Conservation (phyloP, 768 basidiomycete species). For the Trametes coccinea region DNA sequence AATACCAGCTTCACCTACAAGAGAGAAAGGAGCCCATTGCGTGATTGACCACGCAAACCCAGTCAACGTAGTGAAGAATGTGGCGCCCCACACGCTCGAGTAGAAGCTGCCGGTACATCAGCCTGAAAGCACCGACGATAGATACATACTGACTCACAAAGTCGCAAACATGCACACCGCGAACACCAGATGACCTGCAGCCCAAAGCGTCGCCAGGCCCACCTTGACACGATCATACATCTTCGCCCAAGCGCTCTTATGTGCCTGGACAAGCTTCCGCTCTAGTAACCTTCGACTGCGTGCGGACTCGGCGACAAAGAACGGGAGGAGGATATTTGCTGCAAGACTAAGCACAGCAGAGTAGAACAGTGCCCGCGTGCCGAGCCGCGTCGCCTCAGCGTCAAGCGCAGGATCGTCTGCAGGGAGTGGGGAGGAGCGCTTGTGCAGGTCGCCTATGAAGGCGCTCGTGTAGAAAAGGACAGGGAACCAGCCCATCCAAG, state of each 20-base stretch:
- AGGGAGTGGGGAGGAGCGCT: constrained; percentile 40
- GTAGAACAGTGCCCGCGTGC: constrained; percentile 80
- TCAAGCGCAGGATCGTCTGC: constrained; percentile 38
- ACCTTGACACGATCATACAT: constrained; percentile 48
- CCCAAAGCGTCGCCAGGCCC: constrained; percentile 75
- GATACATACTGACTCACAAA: constrained; percentile 54
- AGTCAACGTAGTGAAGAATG: constrained; percentile 70
- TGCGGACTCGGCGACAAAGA: constrained; percentile 45
- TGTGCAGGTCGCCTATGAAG: constrained; percentile 88
- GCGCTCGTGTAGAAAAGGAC: constrained; percentile 85
- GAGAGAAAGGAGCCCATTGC: constrained; percentile 90
- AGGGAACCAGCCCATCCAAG: constrained; percentile 93
- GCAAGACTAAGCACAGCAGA: constrained; percentile 69
- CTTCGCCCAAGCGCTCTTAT: constrained; percentile 22
- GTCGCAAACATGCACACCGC: constrained; percentile 78
- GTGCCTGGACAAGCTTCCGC: constrained; percentile 13
- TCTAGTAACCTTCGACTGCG: constrained; percentile 22
- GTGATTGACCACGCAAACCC: constrained; percentile 94
- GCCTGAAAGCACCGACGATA: too few relatives aligned
- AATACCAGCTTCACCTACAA: constrained; percentile 51
- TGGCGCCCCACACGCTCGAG: constrained; percentile 67
- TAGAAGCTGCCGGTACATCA: constrained; percentile 54
- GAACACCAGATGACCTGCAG: constrained; percentile 72
- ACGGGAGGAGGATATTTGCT: constrained; percentile 70
- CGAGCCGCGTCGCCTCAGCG: constrained; percentile 76